Percentiles rank a stretch among this genome's conserved stretches.
Conservation (phyloP, 139 green algal species). For the Eudorina sp. region DNA sequence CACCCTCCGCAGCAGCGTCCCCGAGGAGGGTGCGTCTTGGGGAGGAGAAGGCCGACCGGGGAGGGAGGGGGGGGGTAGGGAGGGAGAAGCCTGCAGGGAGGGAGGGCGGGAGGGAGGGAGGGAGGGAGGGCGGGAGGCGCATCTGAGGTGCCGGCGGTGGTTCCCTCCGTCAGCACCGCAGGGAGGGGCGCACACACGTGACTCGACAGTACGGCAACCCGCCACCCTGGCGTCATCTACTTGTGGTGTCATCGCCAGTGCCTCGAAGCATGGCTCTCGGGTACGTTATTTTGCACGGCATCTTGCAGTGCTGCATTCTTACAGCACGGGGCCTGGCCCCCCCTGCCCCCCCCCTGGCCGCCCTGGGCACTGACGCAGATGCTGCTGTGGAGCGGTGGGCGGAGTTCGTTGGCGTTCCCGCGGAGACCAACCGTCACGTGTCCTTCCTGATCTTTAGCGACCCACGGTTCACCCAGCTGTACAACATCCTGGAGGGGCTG, state of each 20-base stretch:
- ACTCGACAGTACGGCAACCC: too few relatives aligned
- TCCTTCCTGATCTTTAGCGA: constrained; percentile 61
- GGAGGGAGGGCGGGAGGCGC: too few relatives aligned
- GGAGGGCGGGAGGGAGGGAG: too few relatives aligned
- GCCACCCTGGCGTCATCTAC: too few relatives aligned
- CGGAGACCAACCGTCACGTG: constrained; percentile 41
- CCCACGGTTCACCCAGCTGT: constrained; percentile 59
- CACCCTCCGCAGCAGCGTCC: constrained; percentile 58
- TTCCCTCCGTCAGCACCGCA: too few relatives aligned
- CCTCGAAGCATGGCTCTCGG: too few relatives aligned
- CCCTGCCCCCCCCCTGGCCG: background rate
- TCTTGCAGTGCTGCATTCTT: too few relatives aligned
- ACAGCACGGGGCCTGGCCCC: background rate
- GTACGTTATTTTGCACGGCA: too few relatives aligned
- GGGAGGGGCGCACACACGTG: too few relatives aligned
- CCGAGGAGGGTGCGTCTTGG: constrained; percentile 19
- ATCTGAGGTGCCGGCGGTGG: too few relatives aligned
- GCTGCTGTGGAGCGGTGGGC: constrained; percentile 53
- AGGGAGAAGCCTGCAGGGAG: background rate
- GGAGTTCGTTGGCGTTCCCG: constrained; percentile 60
- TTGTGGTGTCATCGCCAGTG: too few relatives aligned
- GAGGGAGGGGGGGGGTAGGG: background rate
- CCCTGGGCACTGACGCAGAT: constrained; percentile 32
- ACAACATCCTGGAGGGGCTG: constrained; percentile 46
- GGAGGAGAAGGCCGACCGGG: too few relatives aligned